phyloP scores from a whole-genome alignment of 371 early-diverging fungal species.

The Zopfochytrium polystomum region DNA sequence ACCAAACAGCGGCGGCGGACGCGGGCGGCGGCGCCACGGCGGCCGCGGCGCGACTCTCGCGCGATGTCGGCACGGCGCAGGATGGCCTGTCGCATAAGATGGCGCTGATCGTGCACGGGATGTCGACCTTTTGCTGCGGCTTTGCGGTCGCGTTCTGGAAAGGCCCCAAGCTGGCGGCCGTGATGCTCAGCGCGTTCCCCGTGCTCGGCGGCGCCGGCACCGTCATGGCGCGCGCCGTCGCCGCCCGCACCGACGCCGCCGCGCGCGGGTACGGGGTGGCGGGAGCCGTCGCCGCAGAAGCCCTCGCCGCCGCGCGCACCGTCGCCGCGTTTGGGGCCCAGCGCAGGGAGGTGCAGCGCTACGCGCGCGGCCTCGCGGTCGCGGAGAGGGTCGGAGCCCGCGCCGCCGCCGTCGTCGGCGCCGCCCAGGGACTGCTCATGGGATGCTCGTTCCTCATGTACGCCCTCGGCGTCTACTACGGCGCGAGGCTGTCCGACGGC shows the following conservation, averaged over 20 bases:
- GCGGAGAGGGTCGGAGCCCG: conserved; percentile 40
- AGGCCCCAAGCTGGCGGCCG: conserved; percentile 83
- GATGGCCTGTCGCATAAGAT: conserved; percentile 80
- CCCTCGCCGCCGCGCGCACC: conserved; percentile 80
- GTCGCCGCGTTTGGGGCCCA: conserved; percentile 82
- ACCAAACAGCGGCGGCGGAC: conserved; percentile 51
- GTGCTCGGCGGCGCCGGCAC: conserved; percentile 39
- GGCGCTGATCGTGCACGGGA: conserved; percentile 63
- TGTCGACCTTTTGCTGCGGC: conserved; percentile 75
- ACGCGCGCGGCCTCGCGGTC: conserved; percentile 43
- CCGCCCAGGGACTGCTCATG: conserved; percentile 16
- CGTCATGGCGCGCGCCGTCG: conserved; percentile 68
- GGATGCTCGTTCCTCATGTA: conserved; percentile 34
- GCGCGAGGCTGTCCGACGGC: conserved; percentile 29
- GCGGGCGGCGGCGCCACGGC: too few species aligned
- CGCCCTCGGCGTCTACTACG: conserved; percentile 45
- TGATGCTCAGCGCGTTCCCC: conserved; percentile 71
- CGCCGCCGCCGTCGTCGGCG: conserved; percentile 40
- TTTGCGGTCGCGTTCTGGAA: conserved; percentile 81
- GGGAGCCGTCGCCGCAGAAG: conserved; percentile 83
- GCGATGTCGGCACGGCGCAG: conserved; percentile 50
- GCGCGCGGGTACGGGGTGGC: conserved; percentile 66
- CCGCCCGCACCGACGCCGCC: conserved; percentile 42
- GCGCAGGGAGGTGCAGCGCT: conserved; percentile 62
- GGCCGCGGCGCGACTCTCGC: conserved; percentile 59